Conservation (phyloP, 164 flowering plant species). For the Chloranthus sessilifolius region DNA sequence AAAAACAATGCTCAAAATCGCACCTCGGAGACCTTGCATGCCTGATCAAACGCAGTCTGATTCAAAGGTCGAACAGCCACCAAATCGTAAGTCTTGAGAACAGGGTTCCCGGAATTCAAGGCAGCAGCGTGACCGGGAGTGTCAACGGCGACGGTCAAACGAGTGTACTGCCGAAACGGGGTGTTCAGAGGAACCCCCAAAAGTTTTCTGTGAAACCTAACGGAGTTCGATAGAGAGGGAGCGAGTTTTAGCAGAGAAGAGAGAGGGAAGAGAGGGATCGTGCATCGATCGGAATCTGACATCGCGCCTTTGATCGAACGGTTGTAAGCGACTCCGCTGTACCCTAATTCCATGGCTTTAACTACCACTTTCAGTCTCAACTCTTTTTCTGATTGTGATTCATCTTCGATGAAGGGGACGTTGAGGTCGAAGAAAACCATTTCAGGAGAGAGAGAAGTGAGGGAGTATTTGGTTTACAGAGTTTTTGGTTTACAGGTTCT, state of each 20-base stretch:
- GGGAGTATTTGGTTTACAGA: background rate
- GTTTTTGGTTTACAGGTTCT: too few relatives aligned
- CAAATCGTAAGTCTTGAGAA: slow-evolving; percentile 69
- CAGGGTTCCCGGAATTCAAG: slow-evolving; percentile 64
- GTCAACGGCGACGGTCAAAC: slow-evolving; percentile 67
- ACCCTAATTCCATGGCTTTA: slow-evolving; percentile 81
- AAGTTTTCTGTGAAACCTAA: slow-evolving; percentile 59
- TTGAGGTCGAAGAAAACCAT: slow-evolving; percentile 34
- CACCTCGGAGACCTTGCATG: slow-evolving; percentile 69
- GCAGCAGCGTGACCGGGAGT: slow-evolving; percentile 36
- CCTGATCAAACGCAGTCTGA: slow-evolving; percentile 63
- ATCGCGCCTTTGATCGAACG: slow-evolving; percentile 63
- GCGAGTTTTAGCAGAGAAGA: slow-evolving; percentile 45
- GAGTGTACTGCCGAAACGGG: slow-evolving; percentile 90
- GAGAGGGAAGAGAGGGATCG: slow-evolving; percentile 54
- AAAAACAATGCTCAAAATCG: too few relatives aligned
- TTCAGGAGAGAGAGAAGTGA: background rate
- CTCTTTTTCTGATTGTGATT: slow-evolving; percentile 13
- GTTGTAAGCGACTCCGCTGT: slow-evolving; percentile 78
- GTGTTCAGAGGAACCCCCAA: slow-evolving; percentile 42
- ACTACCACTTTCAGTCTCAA: slow-evolving; percentile 43
- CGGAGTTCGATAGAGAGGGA: slow-evolving; percentile 52
- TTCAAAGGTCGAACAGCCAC: slow-evolving; percentile 72
- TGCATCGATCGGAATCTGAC: slow-evolving; percentile 69
- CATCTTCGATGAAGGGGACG: slow-evolving; percentile 20